A percentile compares a stretch with the other conserved stretches of the same genome.
These are phyloP conservation scores for Cordyceps militaris DNA, from an alignment of 2,329 filamentous ascomycete genomes.

Conservation along the genomic window DNA sequence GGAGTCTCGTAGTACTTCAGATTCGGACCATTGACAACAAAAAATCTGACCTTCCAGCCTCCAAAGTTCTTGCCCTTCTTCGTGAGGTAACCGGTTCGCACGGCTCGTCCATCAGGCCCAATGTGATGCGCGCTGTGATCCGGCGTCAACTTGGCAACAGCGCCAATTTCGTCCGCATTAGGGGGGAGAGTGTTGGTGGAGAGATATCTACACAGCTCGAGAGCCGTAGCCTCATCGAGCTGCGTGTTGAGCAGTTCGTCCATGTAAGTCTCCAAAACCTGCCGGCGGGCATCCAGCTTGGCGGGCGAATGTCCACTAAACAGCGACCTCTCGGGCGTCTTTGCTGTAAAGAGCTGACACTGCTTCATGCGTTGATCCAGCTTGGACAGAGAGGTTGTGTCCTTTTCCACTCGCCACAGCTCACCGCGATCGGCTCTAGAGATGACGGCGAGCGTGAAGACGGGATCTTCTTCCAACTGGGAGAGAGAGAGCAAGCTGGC, in stretches of 20 bases:
- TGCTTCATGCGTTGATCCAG: conserved; percentile 77
- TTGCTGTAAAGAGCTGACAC: conserved; percentile 63
- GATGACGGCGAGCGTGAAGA: conserved; percentile 84
- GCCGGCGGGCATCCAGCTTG: conserved; percentile 79
- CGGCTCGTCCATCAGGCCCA: conserved; percentile 58
- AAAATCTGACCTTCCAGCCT: conserved; percentile 84
- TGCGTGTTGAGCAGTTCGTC: conserved; percentile 77
- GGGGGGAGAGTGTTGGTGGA: conserved; percentile 60
- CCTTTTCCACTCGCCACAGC: conserved; percentile 92
- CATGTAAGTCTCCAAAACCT: conserved; percentile 77
- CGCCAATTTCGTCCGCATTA: conserved; percentile 48
- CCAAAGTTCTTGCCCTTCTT: conserved; percentile 98
- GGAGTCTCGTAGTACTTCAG: conserved; percentile 89
- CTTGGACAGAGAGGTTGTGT: conserved; percentile 70
- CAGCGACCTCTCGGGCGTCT: conserved; percentile 73
- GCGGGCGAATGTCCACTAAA: conserved; percentile 92
- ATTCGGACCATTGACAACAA: conserved; percentile 51
- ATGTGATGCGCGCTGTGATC: conserved; percentile 30
- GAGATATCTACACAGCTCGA: conserved; percentile 82
- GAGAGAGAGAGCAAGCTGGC: conserved; percentile 75
- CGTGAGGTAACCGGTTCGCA: conserved; percentile 85
- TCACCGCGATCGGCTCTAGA: conserved; percentile 69
- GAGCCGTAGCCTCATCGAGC: conserved; percentile 67
- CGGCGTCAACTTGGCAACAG: conserved; percentile 18
- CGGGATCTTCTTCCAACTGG: conserved; percentile 81